Evolutionary conservation across 176 grass and related monocot species (phyloP), one percentile per base, ranked within the genome.

Genomic region (Secale cereale): DNA sequence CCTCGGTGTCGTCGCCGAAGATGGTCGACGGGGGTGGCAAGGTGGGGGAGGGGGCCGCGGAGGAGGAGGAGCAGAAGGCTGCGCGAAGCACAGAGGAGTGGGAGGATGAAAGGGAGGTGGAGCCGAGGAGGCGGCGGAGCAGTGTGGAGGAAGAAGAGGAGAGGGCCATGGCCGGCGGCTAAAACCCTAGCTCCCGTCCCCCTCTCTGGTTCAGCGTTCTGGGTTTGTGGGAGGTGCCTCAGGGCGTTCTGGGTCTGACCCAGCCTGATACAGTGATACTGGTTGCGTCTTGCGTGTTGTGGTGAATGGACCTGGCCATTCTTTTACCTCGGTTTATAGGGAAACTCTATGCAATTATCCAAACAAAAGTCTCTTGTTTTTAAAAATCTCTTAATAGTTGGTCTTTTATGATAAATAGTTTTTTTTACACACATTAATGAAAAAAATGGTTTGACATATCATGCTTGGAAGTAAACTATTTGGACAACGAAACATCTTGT

Each of bases 131-230:
- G 69, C 87, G 87, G 60, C 85, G 89, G 74, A 89, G 85, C 60
- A 85, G 74, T 22, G 61, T 31, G 74, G 80, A 65, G 13, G 87
- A 76, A 23, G 83, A 70, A 63, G 87, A 80, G 36, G 86, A 81
- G 81, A 92, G 70, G 50, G 82, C 92, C 90, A 90, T 92, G 46
- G 85, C 43, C 54, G 73, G 67, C 63, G 43, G 79, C 68, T 65
- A 65, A 70, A 90, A 90, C 85, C 91, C 91, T 90, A 83, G 27
- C 70, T 57, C 48, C 16, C 33, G 14, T 48, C 40, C 32, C 63
- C 32, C 63, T 19, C 65, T 37, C 22, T 67, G 59, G 82, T 29
- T 32, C 27, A 22, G 37, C 48, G 46, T 17, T 50, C 46, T 50
- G 46, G 46, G 15, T 50, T 50, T 1, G 46, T 50, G 46, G 46